phyloP scores from a whole-genome alignment of 2,329 filamentous ascomycete genomes.

The Leptosphaerulina australis region DNA sequence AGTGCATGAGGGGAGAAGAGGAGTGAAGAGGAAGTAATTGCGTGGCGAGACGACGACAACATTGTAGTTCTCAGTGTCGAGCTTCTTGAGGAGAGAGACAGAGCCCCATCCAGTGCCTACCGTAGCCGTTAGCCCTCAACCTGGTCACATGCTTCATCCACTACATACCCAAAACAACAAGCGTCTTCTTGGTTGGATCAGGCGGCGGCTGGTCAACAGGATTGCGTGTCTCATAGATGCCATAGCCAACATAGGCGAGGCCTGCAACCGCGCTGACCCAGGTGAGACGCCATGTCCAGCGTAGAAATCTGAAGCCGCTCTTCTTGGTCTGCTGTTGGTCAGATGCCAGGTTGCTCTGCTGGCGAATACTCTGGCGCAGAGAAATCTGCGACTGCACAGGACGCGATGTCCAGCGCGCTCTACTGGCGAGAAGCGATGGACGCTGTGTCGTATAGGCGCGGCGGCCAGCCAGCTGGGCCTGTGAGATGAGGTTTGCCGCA shows the following conservation, averaged over 20 bases:
- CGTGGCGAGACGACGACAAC: conserved; percentile 96
- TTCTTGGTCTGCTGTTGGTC: conserved; percentile 52
- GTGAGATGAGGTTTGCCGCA: conserved; percentile 37
- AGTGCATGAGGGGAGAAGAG: conserved; percentile 94
- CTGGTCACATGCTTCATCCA: background rate
- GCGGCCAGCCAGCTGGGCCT: conserved; percentile 44
- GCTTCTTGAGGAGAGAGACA: conserved; percentile 95
- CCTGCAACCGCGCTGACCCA: conserved; percentile 75
- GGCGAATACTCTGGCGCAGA: conserved; percentile 45
- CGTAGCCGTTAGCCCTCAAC: background rate
- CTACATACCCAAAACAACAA: conserved; percentile 84
- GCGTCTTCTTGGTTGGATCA: conserved; percentile 92
- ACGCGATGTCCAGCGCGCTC: conserved; percentile 44
- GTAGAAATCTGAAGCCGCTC: conserved; percentile 67
- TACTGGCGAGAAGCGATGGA: conserved; percentile 43
- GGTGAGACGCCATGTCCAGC: conserved; percentile 82
- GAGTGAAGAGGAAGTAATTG: conserved; percentile 99
- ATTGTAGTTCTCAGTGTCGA: conserved; percentile 99
- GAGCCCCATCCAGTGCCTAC: conserved; percentile 95
- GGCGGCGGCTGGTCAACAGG: conserved; percentile 78
- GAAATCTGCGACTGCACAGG: conserved; percentile 43
- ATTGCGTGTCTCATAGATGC: conserved; percentile 81
- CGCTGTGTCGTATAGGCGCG: conserved; percentile 45
- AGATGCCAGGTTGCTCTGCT: conserved; percentile 41
- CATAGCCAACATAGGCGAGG: conserved; percentile 75